Evolutionary conservation across 1,284 basidiomycete genomes (phyloP), one percentile per base, ranked within the genome.

Genomic region (Vanrija sp.): DNA sequence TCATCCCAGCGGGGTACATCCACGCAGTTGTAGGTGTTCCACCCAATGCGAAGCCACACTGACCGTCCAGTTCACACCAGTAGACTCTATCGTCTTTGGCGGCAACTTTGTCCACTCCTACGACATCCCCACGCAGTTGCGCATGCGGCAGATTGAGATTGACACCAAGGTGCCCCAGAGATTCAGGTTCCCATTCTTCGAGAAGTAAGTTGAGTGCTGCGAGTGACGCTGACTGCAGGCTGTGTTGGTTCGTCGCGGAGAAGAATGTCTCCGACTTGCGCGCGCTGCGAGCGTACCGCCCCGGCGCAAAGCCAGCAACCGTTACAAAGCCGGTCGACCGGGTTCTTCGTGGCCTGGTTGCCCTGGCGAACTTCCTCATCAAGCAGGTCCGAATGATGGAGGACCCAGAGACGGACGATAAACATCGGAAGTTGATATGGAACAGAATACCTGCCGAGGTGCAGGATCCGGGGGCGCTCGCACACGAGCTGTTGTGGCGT

Each of bases 1-100:
- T 96, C 55, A 95, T 97, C 51, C 93, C 93, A 1, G 87, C 91
- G 0, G 95, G 95, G 0, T 98, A 95, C 88, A 96, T 98, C 60
- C 95, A 98, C 71, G 91, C 92, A 18, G 95, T 98, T 38, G 90
- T 91, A 70, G 72, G 87, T 55, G 21, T 45, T 45, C 12, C 14
- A 21, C 28, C 7, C 6, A 28, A 28, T 3, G 28, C 28, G 28
- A 28, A n/a, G 39, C 16, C 5, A 6, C n/a, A 38, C 56, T 59
- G 8, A 64, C 38, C 14, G 9, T 12, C 34, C 64, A 91, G 88
- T 87, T 90, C 73, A 98, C 94, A 0, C 94, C 95, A 0, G 76
- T 82, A 43, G 92, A 98, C 72, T 89, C 93, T 3, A 81, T 98
- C 40, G 95, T 98, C 0, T 94, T 98, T 68, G 95, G 95, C 3